Evolutionary conservation across 1,139 yeast genomes (phyloP), one percentile per base, ranked within the genome.

Genomic region (Taphrina betulina): DNA sequence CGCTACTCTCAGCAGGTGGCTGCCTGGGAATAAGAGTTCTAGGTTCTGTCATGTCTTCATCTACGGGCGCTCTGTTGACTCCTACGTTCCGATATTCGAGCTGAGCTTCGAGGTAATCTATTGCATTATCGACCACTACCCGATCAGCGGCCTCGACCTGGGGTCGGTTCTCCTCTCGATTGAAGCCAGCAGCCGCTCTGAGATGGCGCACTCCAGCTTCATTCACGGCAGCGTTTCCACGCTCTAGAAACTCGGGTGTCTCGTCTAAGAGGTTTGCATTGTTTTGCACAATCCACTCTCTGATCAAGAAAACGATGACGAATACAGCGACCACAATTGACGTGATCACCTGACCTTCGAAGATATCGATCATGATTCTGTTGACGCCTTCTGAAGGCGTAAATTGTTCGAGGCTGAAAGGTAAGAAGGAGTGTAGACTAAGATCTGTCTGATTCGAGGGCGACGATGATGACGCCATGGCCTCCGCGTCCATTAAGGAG

Each of bases 221-320:
- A 26, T 12, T 7, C 7, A 7, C 10, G 12, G 48, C 28, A 3
- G 8, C 14, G 19, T 7, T 12, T 5, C 8, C 19, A 7, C 22
- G 19, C 7, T 23, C 26, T 5, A 43, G 38, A 33, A 43, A 43
- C 16, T 43, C 48, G 19, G 48, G 48, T 4, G 48, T 42, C 17
- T 57, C 61, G 35, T 46, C 60, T 17, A 45, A 44, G 28, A 53
- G 33, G 3, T 62, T 64, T 51, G 62, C 59, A 29, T 48, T 50
- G 22, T 57, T 41, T 23, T 57, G 60, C 14, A 69, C 56, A n/a
- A 71, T 65, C 73, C 73, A 71, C 45, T 71, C 73, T 16, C 72
- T 61, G 16, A 69, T 69, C 29, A 70, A 62, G 62, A 69, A 65
- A 17, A 69, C 62, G 3, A 68, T 62, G 42, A 68, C 64, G 19